phyloP scores from a whole-genome alignment of 2,329 filamentous ascomycete genomes.

The Beauveria varroae region DNA sequence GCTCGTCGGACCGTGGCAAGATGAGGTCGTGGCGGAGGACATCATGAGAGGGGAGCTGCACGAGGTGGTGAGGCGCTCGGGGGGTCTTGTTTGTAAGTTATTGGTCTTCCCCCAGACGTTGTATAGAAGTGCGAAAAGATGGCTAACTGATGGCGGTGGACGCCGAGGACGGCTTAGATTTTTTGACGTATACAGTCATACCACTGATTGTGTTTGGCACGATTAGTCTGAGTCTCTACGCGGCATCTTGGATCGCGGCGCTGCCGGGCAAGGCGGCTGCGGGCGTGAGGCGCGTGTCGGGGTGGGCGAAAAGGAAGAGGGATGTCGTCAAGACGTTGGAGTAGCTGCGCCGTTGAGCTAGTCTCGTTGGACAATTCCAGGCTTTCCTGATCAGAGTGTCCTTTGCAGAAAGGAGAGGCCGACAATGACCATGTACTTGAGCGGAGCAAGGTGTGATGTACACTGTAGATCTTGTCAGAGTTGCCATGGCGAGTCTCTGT shows the following conservation, averaged over 20 bases:
- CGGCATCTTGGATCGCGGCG: not conserved
- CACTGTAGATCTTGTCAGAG: no score
- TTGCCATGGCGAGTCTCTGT: no score
- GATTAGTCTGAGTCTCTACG: slow-evolving; percentile 23
- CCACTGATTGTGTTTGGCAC: slow-evolving; percentile 29
- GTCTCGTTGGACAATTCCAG: not conserved
- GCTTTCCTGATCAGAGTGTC: no score
- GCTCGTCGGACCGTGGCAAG: slow-evolving; percentile 36
- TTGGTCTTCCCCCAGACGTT: not conserved
- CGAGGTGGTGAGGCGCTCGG: slow-evolving; percentile 28
- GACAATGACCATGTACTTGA: no score
- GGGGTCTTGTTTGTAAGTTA: slow-evolving; percentile 30
- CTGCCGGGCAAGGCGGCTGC: not conserved
- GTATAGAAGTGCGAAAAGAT: not conserved
- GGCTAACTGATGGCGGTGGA: not conserved
- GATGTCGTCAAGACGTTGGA: not conserved
- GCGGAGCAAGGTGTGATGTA: no score
- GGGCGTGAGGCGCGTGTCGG: not conserved
- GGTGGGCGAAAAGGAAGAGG: not conserved
- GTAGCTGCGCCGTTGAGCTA: not conserved
- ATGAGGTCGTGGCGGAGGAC: slow-evolving; percentile 24
- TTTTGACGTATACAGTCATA: slow-evolving; percentile 28
- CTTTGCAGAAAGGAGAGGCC: no score
- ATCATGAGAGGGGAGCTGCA: slow-evolving; percentile 37
- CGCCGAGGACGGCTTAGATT: slow-evolving; percentile 17